Percentiles rank a stretch among this genome's conserved stretches.
Conservation (phyloP, 805 yeast genomes). For the Zygotorulaspora sp. region DNA sequence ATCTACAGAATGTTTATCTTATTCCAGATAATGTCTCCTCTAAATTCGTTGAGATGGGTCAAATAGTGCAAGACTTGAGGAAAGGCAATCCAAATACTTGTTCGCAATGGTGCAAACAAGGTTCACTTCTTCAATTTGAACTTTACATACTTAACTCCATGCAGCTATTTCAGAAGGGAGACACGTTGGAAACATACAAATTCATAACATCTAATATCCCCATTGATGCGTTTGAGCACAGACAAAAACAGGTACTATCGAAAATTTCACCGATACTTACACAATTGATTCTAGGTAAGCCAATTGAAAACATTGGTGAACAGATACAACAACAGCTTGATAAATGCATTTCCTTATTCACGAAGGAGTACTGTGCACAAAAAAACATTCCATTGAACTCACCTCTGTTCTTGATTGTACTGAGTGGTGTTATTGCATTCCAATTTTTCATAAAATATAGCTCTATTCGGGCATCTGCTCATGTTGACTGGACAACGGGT, state of each 20-base stretch:
- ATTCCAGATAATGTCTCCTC: conserved; percentile 29
- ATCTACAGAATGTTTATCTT: conserved; percentile 32
- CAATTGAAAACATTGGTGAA: conserved; percentile 20
- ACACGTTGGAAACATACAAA: conserved; percentile 35
- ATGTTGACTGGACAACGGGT: conserved; percentile 48
- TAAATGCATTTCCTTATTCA: conserved; percentile 35
- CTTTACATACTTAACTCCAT: conserved; percentile 23
- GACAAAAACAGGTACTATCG: conserved; percentile 35
- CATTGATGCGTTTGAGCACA: conserved; percentile 36
- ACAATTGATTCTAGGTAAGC: conserved; percentile 28
- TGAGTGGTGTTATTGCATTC: conserved; percentile 51
- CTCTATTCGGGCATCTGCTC: conserved; percentile 29
- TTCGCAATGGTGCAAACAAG: conserved; percentile 43
- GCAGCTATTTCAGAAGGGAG: conserved; percentile 17
- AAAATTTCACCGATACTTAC: conserved; percentile 44
- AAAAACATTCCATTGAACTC: conserved; percentile 50
- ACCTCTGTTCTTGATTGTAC: conserved; percentile 45
- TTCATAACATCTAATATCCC: conserved; percentile 39
- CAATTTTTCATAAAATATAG: conserved; percentile 51
- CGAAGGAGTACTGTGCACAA: conserved; percentile 46
- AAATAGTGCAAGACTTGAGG: conserved; percentile 38
- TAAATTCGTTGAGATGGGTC: conserved; percentile 42
- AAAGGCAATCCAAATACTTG: conserved; percentile 42
- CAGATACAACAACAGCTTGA: conserved; percentile 22
- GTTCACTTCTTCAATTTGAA: conserved; percentile 27